These are phyloP conservation scores for Kodamaea kaohsiungensis DNA, from an alignment of 805 yeast genomes.

Conservation along the genomic window DNA sequence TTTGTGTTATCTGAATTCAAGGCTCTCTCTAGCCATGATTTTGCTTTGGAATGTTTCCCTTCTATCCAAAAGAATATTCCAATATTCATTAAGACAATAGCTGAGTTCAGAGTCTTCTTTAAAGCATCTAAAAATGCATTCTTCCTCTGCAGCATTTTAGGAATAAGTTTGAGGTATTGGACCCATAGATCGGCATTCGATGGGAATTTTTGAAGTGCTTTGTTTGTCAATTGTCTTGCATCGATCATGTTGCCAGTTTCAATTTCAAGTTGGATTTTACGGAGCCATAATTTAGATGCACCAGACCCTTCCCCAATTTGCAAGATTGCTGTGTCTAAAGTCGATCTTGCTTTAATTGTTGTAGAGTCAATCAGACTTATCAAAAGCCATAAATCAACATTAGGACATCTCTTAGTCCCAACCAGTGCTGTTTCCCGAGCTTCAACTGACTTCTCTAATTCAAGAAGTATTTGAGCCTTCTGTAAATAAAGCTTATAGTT, in stretches of 20 bases:
- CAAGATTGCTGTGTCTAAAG: slow-evolving; percentile 65
- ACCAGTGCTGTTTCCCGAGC: slow-evolving; percentile 50
- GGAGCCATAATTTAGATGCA: slow-evolving; percentile 57
- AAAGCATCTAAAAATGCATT: slow-evolving; percentile 70
- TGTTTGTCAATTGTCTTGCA: slow-evolving; percentile 55
- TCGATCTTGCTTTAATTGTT: slow-evolving; percentile 64
- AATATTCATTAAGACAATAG: slow-evolving; percentile 58
- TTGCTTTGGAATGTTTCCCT: slow-evolving; percentile 62
- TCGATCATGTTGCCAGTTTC: slow-evolving; percentile 48
- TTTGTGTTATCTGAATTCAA: slow-evolving; percentile 50
- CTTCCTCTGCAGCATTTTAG: slow-evolving; percentile 53
- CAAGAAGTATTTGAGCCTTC: slow-evolving; percentile 54
- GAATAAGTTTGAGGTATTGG: slow-evolving; percentile 50
- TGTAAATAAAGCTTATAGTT: slow-evolving; percentile 60
- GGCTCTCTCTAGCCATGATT: slow-evolving; percentile 75
- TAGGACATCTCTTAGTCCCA: slow-evolving; percentile 53
- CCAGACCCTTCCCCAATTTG: slow-evolving; percentile 27
- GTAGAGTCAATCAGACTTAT: slow-evolving; percentile 46
- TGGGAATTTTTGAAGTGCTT: slow-evolving; percentile 62
- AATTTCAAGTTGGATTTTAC: slow-evolving; percentile 59
- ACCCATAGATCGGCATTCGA: slow-evolving; percentile 65
- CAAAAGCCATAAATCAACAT: slow-evolving; percentile 53
- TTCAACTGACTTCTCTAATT: slow-evolving; percentile 24
- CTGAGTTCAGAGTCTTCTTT: slow-evolving; percentile 60
- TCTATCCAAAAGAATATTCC: slow-evolving; percentile 69